Conservation (phyloP, 164 flowering plant species). For the Platanus orientalis region DNA sequence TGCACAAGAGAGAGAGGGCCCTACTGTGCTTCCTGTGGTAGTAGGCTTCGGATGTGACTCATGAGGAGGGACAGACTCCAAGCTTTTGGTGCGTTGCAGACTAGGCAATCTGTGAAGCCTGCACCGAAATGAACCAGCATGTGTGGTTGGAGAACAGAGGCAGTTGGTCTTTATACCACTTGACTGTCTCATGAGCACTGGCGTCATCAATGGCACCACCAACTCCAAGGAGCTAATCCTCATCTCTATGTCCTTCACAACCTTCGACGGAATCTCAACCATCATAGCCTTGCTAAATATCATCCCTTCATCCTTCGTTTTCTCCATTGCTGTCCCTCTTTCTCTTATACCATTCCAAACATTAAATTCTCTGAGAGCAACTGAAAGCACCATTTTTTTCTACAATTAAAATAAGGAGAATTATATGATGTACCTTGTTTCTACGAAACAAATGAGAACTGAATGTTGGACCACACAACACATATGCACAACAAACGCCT, state of each 20-base stretch:
- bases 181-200: constrained; percentile 32
- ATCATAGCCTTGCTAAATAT: neutral
- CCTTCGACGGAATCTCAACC: neutral
- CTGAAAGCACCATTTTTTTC: too few species aligned
- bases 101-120: constrained; percentile 51
- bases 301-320: neutral
- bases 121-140: constrained; percentile 47
- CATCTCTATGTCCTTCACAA: too few species aligned
- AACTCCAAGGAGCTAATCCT: neutral
- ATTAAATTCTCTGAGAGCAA: too few species aligned
- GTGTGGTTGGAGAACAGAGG: constrained; percentile 64
- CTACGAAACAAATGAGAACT: too few species aligned
- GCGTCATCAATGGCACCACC: neutral
- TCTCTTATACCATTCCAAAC: too few species aligned
- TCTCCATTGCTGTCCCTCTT: neutral
- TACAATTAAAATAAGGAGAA: too few species aligned
- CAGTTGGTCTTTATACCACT: constrained; percentile 43
- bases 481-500: too few species aligned
- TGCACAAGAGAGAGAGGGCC: neutral
- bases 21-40: neutral
- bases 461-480: too few species aligned
- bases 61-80: constrained; percentile 21
- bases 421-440: too few species aligned
- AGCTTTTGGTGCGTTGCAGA: constrained; percentile 51
- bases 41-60: constrained; percentile 14